phyloP scores from a whole-genome alignment of 78 protist species.

The Dictyostelium firmibasis region DNA sequence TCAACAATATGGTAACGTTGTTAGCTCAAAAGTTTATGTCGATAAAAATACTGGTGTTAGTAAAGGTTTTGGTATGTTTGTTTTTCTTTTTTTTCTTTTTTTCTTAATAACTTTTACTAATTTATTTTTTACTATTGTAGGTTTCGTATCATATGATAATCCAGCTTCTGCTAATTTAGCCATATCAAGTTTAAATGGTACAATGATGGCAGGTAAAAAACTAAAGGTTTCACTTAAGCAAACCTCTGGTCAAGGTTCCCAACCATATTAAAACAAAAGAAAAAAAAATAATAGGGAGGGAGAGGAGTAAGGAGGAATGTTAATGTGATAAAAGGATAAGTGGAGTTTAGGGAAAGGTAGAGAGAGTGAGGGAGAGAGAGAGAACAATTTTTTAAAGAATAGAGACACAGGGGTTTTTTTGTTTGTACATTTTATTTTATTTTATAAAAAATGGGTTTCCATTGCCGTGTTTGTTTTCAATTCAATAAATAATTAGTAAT shows the following conservation, averaged over 20 bases:
- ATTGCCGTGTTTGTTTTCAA: not conserved
- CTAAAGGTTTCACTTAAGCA: slow-evolving; percentile 88
- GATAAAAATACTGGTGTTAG: slow-evolving; percentile 86
- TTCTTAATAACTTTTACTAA: not conserved
- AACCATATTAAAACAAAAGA: slow-evolving; percentile 14
- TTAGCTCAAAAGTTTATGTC: slow-evolving; percentile 84
- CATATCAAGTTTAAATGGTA: slow-evolving; percentile 84
- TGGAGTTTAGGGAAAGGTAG: not conserved
- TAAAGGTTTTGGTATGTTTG: slow-evolving; percentile 88
- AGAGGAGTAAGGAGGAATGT: not conserved
- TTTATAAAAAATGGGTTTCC: not conserved
- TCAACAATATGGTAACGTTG: slow-evolving; percentile 82
- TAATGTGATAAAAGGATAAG: too few relatives aligned
- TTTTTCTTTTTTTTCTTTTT: not conserved
- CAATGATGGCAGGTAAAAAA: slow-evolving; percentile 82
- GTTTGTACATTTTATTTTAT: not conserved
- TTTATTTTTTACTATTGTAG: not conserved
- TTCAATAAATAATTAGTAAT: too few relatives aligned
- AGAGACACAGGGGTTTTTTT: not conserved
- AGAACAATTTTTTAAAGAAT: not conserved
- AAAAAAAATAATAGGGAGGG: not conserved
- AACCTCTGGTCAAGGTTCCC: not conserved
- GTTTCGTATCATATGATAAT: slow-evolving; percentile 87
- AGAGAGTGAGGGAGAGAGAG: not conserved
- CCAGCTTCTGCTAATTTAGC: slow-evolving; percentile 84